Conservation (phyloP, 768 basidiomycete genomes). For the Pleurotus djamor region DNA sequence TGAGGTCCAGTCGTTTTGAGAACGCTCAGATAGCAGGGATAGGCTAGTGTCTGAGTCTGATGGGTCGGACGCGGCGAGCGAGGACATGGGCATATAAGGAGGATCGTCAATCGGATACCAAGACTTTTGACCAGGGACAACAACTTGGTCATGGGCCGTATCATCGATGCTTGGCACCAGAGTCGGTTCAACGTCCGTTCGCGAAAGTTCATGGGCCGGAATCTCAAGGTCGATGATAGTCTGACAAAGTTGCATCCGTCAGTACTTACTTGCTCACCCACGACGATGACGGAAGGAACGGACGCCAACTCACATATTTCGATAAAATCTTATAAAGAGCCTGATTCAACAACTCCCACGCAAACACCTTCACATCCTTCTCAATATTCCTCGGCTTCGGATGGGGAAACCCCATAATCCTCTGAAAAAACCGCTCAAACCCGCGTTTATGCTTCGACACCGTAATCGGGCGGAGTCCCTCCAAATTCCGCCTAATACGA, state of each 20-base stretch:
- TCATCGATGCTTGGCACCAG: background rate
- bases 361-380: constrained; percentile 91
- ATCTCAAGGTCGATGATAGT: background rate
- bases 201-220: too few species aligned
- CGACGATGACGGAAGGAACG: background rate
- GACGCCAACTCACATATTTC: constrained; percentile 68
- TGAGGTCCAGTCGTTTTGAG: background rate
- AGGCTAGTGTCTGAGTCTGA: background rate
- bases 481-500: constrained; percentile 89
- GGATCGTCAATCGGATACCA: background rate
- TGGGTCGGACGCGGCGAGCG: background rate
- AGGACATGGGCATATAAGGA: constrained; percentile 4
- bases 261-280: background rate
- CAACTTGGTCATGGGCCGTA: background rate
- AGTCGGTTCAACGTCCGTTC: background rate
- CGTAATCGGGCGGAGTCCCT: constrained; percentile 88
- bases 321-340: constrained; percentile 79
- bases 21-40: background rate
- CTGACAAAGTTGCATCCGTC: background rate
- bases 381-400: constrained; percentile 97
- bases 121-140: background rate
- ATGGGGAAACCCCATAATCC: constrained; percentile 94
- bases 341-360: constrained; percentile 68
- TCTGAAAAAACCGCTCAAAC: constrained; percentile 86
- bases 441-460: constrained; percentile 84